These are phyloP conservation scores for Micractinium sp. DNA, from an alignment of 139 green algal species.

Conservation along the genomic window DNA sequence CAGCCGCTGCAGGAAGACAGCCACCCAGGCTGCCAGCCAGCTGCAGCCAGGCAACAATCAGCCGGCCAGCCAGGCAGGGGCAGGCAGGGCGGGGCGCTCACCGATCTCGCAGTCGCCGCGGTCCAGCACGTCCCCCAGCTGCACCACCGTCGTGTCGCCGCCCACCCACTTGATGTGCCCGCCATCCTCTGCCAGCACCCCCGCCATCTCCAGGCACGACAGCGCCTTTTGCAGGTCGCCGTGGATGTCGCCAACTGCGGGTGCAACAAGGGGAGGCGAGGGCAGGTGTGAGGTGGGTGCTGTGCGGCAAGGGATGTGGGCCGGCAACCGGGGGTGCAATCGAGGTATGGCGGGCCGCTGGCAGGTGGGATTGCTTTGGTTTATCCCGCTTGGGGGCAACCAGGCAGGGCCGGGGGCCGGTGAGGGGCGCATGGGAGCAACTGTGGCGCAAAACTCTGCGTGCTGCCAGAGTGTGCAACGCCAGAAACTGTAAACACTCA, in stretches of 20 bases:
- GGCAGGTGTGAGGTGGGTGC: background rate
- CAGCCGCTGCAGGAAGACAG: too few relatives aligned
- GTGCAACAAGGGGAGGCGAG: background rate
- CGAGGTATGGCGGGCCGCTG: too few relatives aligned
- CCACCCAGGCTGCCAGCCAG: background rate
- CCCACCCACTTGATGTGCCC: conserved; percentile 73
- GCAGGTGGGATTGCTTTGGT: too few relatives aligned
- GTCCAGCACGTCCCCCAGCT: conserved; percentile 93
- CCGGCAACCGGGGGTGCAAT: too few relatives aligned
- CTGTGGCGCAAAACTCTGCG: too few relatives aligned
- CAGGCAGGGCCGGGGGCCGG: background rate
- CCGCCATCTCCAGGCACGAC: conserved; percentile 71
- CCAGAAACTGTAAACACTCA: background rate
- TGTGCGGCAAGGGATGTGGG: too few relatives aligned
- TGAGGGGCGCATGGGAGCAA: too few relatives aligned
- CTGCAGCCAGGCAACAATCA: background rate
- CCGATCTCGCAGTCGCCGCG: conserved; percentile 89
- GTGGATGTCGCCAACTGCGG: conserved; percentile 91
- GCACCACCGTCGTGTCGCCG: conserved; percentile 86
- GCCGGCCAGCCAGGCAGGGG: background rate
- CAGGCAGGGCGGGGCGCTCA: conserved; percentile 31
- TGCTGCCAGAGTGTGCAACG: too few relatives aligned
- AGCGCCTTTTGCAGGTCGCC: conserved; percentile 88
- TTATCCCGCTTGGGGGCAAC: too few relatives aligned
- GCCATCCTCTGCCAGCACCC: conserved; percentile 65